Base-by-base conservation (phyloP, 495 filamentous ascomycete genomes). In the Penicillium angulare region DNA sequence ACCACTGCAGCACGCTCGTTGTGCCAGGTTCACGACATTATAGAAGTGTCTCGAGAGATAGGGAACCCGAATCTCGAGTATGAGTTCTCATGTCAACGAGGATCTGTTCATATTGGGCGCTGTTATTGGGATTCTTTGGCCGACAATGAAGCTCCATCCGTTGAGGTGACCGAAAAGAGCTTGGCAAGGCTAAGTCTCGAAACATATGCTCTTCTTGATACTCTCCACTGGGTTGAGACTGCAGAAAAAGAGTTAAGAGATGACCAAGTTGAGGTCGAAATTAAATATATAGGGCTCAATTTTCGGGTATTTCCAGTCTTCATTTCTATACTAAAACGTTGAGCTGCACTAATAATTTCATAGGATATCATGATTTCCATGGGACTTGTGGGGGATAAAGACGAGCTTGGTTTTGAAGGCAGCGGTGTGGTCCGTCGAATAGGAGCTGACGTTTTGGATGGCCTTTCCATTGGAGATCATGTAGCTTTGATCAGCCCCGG, bases 361-460 rank as follows among this genome's bases (percentile, higher is more conserved):
- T 32, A 65, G 61, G 75, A 78, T 47, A 51, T 78, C 0, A 55
- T 66, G 8, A 47, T 64, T 6, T 56, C 60, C 0, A 69, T 78
- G 62, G 73, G 71, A 0, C 58, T 76, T 13, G 50, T 77, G 0
- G 53, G 59, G 34, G 34, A n/a, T 13, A 64, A 72, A 31, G 44
- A 57, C 12, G 46, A 52, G 13, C 51, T 80, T 17, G 77, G 78
- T 0, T 49, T 66, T 22, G 74, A 79, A 49, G 67, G 67, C 0
- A 56, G 60, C 13, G 77, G 77, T 3, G 48, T 76, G 22, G 57
- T 80, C 12, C 59, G 62, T 10, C 43, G 57, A 6, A 53, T 73
- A 10, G 69, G 66, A 1, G 5, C n/a, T 9, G 32, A 43, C 0
- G 66, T 73, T 5, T n/a, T n/a, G n/a, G 57, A 55, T 15, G 7